Conservation (phyloP, 352 stramenopile genomes). For the Phytopythium vexans region DNA sequence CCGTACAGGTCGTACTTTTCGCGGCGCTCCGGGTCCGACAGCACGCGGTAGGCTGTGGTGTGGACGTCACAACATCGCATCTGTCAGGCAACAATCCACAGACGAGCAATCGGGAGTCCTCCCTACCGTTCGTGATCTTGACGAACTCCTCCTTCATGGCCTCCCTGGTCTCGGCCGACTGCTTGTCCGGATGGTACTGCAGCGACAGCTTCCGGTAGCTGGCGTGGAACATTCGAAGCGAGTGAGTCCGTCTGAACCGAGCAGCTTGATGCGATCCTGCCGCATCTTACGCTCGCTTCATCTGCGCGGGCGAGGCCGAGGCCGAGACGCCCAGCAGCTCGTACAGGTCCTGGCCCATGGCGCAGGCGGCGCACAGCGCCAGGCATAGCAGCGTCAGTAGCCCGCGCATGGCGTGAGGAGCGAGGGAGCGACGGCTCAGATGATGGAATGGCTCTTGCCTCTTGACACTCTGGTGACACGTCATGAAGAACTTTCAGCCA, state of each 20-base stretch:
- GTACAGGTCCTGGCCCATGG: constrained; percentile 57
- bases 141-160: constrained; percentile 67
- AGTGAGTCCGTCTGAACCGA: background rate
- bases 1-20: constrained; percentile 82
- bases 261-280: background rate
- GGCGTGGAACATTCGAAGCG: background rate
- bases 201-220: constrained; percentile 91
- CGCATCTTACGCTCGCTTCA: constrained; percentile 65
- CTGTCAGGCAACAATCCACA: constrained; percentile 1
- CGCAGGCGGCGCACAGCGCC: constrained; percentile 32
- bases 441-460: too few relatives aligned
- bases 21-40: constrained; percentile 65
- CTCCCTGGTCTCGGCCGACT: constrained; percentile 62
- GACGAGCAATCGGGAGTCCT: background rate
- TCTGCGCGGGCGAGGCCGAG: constrained; percentile 43
- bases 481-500: constrained; percentile 1
- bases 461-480: background rate
- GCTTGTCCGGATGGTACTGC: constrained; percentile 95
- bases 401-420: constrained; percentile 1
- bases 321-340: constrained; percentile 62
- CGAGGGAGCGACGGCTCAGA: too few relatives aligned
- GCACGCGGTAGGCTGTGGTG: constrained; percentile 59
- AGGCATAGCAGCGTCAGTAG: constrained; percentile 38
- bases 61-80: background rate
- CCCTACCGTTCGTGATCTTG: constrained; percentile 73